phyloP scores from a whole-genome alignment of 1,284 basidiomycete genomes.

The Athelia psychrophila region DNA sequence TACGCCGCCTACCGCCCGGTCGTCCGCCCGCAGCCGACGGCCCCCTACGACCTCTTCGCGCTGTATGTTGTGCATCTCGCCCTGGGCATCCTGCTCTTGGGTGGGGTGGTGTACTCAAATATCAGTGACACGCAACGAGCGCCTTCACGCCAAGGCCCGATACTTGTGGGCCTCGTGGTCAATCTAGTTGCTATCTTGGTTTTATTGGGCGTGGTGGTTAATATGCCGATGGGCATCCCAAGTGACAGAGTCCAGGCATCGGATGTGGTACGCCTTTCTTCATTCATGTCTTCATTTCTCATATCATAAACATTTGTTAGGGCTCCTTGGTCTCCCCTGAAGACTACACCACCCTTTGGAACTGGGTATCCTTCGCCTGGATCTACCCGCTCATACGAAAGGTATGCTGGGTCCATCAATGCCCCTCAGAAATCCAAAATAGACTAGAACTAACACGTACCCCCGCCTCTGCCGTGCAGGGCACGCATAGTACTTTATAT shows the following conservation, averaged over 20 bases:
- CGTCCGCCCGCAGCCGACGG: constrained; percentile 34
- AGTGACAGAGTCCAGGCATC: constrained; percentile 31
- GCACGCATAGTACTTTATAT: constrained; percentile 47
- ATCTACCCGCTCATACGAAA: constrained; percentile 50
- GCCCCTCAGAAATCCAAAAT: not conserved
- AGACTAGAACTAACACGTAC: no score
- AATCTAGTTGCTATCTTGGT: constrained; percentile 34
- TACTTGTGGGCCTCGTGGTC: constrained; percentile 24
- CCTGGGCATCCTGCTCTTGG: constrained; percentile 31
- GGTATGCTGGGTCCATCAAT: constrained; percentile 12
- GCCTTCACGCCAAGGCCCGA: constrained; percentile 24
- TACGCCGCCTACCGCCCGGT: constrained; percentile 43
- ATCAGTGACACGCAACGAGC: constrained; percentile 19
- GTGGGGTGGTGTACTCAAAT: constrained; percentile 31
- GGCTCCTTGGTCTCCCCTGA: constrained; percentile 49
- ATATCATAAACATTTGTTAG: constrained; percentile 19
- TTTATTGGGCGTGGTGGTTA: constrained; percentile 28
- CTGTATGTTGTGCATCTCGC: constrained; percentile 36
- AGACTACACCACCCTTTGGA: constrained; percentile 61
- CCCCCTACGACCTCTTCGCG: constrained; percentile 42
- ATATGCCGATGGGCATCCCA: constrained; percentile 47
- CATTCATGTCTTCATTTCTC: not conserved
- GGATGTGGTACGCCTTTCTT: constrained; percentile 36
- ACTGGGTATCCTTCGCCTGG: constrained; percentile 72
- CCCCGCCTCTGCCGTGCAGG: no score